Conservation (phyloP, 2,329 filamentous ascomycete species). For the Stagonosporopsis cucurbitacearum region DNA sequence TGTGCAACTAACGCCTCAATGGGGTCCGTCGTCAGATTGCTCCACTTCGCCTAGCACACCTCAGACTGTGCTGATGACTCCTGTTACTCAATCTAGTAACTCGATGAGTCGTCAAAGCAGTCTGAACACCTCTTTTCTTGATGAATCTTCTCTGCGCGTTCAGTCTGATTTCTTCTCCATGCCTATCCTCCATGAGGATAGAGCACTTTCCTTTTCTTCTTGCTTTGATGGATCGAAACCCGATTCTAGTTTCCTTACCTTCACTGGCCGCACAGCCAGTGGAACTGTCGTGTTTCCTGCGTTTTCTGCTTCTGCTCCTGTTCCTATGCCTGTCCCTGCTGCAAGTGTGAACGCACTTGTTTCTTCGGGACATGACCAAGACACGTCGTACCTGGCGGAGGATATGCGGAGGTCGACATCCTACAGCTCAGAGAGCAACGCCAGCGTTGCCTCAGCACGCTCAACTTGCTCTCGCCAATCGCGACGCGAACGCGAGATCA, state of each 20-base stretch:
- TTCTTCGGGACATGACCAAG: slow-evolving; percentile 28
- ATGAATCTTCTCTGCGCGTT: slow-evolving; percentile 47
- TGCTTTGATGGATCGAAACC: slow-evolving; percentile 42
- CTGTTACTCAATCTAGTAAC: slow-evolving; percentile 48
- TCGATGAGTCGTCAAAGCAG: slow-evolving; percentile 56
- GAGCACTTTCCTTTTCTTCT: slow-evolving; percentile 41
- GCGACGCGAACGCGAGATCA: slow-evolving; percentile 58
- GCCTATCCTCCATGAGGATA: slow-evolving; percentile 47
- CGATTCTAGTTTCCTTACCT: slow-evolving; percentile 42
- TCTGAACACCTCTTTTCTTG: slow-evolving; percentile 50
- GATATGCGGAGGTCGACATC: slow-evolving; percentile 61
- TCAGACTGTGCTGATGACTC: slow-evolving; percentile 47
- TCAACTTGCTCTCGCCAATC: slow-evolving; percentile 55
- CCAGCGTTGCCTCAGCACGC: slow-evolving; percentile 54
- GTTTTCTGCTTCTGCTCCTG: slow-evolving; percentile 39
- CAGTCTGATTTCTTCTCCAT: slow-evolving; percentile 50
- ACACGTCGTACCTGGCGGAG: slow-evolving; percentile 47
- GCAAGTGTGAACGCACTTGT: slow-evolving; percentile 46
- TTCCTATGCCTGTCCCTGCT: slow-evolving; percentile 32
- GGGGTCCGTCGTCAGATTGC: slow-evolving; percentile 42
- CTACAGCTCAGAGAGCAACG: slow-evolving; percentile 42
- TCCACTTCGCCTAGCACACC: slow-evolving; percentile 48
- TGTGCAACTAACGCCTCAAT: slow-evolving; percentile 45
- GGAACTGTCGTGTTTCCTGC: slow-evolving; percentile 44
- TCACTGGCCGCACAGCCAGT: slow-evolving; percentile 46